phyloP scores from a whole-genome alignment of 2,329 filamentous ascomycete species.

The Coniochaeta sp. region DNA sequence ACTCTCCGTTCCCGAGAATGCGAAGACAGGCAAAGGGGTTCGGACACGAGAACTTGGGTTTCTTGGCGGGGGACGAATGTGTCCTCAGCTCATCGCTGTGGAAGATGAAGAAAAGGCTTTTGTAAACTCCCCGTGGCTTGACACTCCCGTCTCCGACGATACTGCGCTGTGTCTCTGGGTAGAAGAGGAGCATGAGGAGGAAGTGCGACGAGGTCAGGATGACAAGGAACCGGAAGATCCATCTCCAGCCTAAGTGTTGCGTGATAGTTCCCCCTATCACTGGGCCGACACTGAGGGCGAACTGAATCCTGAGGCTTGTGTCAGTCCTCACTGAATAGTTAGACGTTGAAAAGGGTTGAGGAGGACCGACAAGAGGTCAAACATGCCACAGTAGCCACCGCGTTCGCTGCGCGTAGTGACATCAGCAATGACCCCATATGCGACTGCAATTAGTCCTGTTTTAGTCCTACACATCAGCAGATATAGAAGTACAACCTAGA shows the following conservation, averaged over 20 bases:
- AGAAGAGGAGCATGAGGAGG: constrained; percentile 28
- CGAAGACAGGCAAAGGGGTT: background rate
- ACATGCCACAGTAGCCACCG: background rate
- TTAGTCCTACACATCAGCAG: too few relatives aligned
- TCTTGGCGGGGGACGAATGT: background rate
- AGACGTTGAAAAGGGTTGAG: background rate
- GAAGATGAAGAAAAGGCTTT: background rate
- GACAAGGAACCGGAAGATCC: constrained; percentile 44
- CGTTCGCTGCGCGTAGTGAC: background rate
- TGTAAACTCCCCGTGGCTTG: background rate
- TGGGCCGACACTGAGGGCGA: background rate
- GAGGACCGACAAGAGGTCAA: background rate
- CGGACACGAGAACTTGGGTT: background rate
- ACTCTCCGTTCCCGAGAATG: background rate
- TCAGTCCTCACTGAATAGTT: too few relatives aligned
- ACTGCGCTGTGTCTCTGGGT: constrained; percentile 35
- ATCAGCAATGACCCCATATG: background rate
- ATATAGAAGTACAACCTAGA: too few relatives aligned
- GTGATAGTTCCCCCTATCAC: background rate
- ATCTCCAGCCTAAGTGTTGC: constrained; percentile 34
- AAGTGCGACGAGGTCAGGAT: constrained; percentile 26
- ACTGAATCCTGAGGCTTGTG: background rate
- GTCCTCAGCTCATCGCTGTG: background rate
- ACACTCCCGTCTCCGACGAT: constrained; percentile 33
- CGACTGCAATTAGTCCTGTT: background rate